Base-by-base conservation (phyloP, 495 filamentous ascomycete genomes). In the Podospora fimiseda region DNA sequence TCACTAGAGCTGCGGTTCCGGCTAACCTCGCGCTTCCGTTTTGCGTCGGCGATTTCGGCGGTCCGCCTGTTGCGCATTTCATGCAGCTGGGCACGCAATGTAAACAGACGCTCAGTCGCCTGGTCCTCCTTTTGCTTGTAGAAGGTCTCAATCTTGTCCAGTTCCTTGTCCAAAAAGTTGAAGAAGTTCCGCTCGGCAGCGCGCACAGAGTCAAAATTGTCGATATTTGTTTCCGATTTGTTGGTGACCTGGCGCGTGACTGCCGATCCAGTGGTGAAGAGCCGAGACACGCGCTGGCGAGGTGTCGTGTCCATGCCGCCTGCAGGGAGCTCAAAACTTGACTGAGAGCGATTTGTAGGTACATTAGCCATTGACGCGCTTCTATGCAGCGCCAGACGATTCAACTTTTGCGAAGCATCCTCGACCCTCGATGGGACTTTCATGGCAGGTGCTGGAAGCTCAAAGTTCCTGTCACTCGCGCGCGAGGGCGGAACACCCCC, bases 131-230 rank as follows among this genome's bases (percentile, higher is more conserved):
- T 95, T 62, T 73, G 69, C 56, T 78, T 81, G 71, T 96, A 95
- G 64, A 95, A 96, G 0, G 74, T 65, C 59, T 95, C 89, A 37
- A 95, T 86, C 67, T 95, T 96, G 36, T 80, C 68, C n/a, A 96
- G 69, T 64, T 96, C 85, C 18, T 64, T 68, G 60, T 95, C 88
- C 40, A 96, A 69, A 60, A 88, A 95, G 0, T 63, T 66, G 58
- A 89, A 88, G 61, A 95, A 96, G 44, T 93, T 87, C 40, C 79
- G 78, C 60, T 90, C 81, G 14, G 81, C 77, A 20, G 76, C 63
- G 15, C 72, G 70, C 18, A 81, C 72, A 19, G 73, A 68, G 45
- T 80, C 75, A 0, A 79, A 55, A 2, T 63, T 60, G 40, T 74
- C 65, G 51, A 73, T 41, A 6, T 65, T 64, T 18, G 62, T 60